Conservation (phyloP, 2,329 filamentous ascomycete species). For the Parastagonospora avenae region DNA sequence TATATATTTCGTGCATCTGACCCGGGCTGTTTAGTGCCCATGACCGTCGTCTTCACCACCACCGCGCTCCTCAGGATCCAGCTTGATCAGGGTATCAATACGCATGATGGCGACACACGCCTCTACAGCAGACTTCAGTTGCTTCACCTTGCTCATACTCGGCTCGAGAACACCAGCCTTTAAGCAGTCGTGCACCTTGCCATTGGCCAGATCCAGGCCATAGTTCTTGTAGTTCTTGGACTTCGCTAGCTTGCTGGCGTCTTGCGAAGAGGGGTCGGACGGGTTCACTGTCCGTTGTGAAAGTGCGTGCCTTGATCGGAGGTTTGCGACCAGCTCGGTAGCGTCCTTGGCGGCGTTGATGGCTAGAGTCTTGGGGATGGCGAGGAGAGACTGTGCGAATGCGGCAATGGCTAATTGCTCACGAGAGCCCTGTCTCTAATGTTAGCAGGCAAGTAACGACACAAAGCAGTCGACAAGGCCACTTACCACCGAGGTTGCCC, state of each 20-base stretch:
- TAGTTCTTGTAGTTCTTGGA: constrained; percentile 99
- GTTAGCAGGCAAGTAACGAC: constrained; percentile 4
- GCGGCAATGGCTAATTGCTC: constrained; percentile 98
- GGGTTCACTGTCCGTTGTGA: constrained; percentile 81
- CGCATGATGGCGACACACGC: constrained; percentile 99
- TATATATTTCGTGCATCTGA: not conserved
- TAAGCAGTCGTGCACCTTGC: constrained; percentile 89
- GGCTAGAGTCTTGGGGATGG: constrained; percentile 94
- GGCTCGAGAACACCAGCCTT: constrained; percentile 96
- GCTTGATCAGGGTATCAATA: constrained; percentile 97
- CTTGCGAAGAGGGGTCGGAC: constrained; percentile 67
- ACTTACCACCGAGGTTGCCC: constrained; percentile 88
- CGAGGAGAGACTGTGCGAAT: constrained; percentile 91
- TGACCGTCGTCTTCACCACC: constrained; percentile 80
- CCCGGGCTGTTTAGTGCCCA: constrained; percentile 64
- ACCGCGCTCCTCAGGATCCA: constrained; percentile 84
- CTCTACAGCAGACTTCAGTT: constrained; percentile 97
- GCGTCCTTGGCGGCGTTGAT: constrained; percentile 97
- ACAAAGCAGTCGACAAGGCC: not conserved
- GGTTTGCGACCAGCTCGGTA: constrained; percentile 91
- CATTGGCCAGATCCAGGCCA: constrained; percentile 85
- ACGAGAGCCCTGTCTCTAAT: constrained; percentile 68
- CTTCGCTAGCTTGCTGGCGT: constrained; percentile 86
- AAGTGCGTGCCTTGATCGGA: constrained; percentile 90
- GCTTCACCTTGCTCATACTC: constrained; percentile 96